phyloP scores from a whole-genome alignment of 192 early-diverging fungal genomes.

The Diversispora eburnea region DNA sequence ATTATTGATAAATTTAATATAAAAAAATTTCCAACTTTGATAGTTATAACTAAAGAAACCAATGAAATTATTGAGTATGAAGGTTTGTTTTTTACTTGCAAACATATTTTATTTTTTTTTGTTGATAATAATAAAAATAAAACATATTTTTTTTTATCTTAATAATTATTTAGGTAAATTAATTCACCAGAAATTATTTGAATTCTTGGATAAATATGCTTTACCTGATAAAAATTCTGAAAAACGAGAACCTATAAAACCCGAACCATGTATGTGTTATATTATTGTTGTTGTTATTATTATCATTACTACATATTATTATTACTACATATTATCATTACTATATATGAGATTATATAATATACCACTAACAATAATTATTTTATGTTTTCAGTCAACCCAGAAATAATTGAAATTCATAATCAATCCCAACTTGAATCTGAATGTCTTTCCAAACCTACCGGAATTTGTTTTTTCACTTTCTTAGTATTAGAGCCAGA shows the following conservation, averaged over 20 bases:
- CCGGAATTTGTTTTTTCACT: conserved; percentile 44
- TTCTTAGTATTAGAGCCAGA: conserved; percentile 42
- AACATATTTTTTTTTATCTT: too few relatives aligned
- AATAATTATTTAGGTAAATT: conserved; percentile 58
- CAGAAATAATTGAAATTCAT: conserved; percentile 37
- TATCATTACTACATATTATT: conserved; percentile 18
- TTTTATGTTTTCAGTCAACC: conserved; percentile 25
- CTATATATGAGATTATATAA: neutral
- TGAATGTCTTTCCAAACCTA: conserved; percentile 37
- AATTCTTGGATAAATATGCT: conserved; percentile 66
- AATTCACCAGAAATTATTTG: conserved; percentile 57
- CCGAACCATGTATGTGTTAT: conserved; percentile 7
- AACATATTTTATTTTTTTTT: neutral
- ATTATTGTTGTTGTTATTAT: too few relatives aligned
- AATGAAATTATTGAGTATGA: conserved; percentile 49
- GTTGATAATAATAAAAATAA: too few relatives aligned
- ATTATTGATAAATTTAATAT: conserved; percentile 57
- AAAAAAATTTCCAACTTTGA: conserved; percentile 60
- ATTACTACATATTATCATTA: conserved; percentile 29
- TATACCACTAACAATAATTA: neutral
- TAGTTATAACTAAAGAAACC: conserved; percentile 56
- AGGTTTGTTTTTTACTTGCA: conserved; percentile 52
- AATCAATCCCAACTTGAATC: conserved; percentile 38
- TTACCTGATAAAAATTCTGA: conserved; percentile 27
- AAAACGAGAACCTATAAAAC: conserved; percentile 25